Evolutionary conservation across 306 rosid species (phyloP).

Genomic region (Dalbergia cochinchinensis): DNA sequence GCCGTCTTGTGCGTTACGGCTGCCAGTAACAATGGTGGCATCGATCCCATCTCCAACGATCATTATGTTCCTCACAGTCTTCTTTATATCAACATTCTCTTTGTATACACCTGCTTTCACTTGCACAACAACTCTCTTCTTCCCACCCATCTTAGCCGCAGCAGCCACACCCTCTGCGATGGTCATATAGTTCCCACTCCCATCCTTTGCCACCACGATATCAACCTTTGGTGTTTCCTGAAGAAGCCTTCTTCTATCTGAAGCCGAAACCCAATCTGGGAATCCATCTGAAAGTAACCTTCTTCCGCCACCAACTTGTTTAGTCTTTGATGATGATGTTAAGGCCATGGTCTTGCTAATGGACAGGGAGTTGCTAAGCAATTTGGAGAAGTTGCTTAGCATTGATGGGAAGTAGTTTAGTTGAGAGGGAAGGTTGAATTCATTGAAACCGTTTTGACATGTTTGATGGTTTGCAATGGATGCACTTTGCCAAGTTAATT

Average conservation of each 20-base stretch:
- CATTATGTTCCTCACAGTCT: constrained; percentile 63
- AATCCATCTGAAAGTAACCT: constrained; percentile 49
- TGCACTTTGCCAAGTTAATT: constrained; percentile 75
- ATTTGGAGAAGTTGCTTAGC: constrained; percentile 68
- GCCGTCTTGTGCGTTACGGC: constrained; percentile 40
- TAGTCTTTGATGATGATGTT: background rate
- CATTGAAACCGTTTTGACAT: constrained; percentile 74
- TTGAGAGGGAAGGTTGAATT: constrained; percentile 55
- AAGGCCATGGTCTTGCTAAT: constrained; percentile 45
- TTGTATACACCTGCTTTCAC: constrained; percentile 78
- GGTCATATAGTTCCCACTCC: constrained; percentile 65
- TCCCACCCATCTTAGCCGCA: constrained; percentile 48
- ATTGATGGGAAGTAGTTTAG: constrained; percentile 54
- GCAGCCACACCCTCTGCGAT: constrained; percentile 69
- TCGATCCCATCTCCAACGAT: constrained; percentile 83
- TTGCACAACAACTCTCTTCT: constrained; percentile 60
- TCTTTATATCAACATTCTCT: constrained; percentile 65
- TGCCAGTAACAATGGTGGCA: constrained; percentile 63
- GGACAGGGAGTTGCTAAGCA: constrained; percentile 79
- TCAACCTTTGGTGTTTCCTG: constrained; percentile 51
- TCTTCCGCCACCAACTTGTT: constrained; percentile 51
- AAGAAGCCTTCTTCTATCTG: constrained; percentile 67
- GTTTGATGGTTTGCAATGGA: constrained; percentile 81
- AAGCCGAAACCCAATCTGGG: constrained; percentile 65
- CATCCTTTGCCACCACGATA: constrained; percentile 77